A percentile compares a stretch with the other conserved stretches of the same genome.
These are phyloP conservation scores for Geranium brycei DNA, from an alignment of 345 rosid species.

Conservation along the genomic window DNA sequence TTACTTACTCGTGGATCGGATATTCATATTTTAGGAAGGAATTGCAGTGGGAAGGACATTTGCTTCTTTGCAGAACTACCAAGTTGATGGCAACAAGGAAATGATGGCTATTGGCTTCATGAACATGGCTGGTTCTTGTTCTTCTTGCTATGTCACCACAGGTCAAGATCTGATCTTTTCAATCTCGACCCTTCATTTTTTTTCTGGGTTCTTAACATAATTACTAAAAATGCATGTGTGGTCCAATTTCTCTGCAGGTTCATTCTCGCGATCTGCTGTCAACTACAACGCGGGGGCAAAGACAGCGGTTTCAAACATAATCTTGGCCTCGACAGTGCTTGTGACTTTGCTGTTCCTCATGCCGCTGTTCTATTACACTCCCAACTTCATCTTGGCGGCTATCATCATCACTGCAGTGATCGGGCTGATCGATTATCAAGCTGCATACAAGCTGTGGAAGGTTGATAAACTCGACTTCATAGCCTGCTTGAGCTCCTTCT, in stretches of 20 bases:
- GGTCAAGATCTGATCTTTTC: constrained; percentile 10
- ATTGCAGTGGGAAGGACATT: constrained; percentile 35
- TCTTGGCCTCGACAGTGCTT: constrained; percentile 55
- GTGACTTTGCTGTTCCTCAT: constrained; percentile 48
- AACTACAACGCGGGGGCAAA: constrained; percentile 76
- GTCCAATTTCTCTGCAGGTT: constrained; percentile 21
- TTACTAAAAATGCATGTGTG: background rate
- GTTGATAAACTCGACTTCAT: constrained; percentile 64
- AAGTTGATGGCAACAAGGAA: constrained; percentile 38
- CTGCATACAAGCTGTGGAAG: constrained; percentile 47
- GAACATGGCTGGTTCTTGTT: constrained; percentile 32
- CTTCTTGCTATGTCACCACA: constrained; percentile 33
- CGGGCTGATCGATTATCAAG: constrained; percentile 43
- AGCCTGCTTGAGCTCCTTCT: constrained; percentile 75
- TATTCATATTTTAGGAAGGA: constrained; percentile 21
- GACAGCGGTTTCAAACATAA: constrained; percentile 62
- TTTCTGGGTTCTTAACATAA: too few species aligned
- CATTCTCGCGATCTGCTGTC: constrained; percentile 77
- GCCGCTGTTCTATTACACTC: constrained; percentile 64
- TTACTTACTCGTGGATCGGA: background rate
- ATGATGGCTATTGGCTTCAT: constrained; percentile 35
- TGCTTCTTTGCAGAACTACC: constrained; percentile 31
- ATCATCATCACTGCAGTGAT: constrained; percentile 64
- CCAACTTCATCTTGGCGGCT: constrained; percentile 53
- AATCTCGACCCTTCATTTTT: background rate